Evolutionary conservation across 2,329 filamentous ascomycete species (phyloP).

Genomic region (Dothiorella sarmentorum): DNA sequence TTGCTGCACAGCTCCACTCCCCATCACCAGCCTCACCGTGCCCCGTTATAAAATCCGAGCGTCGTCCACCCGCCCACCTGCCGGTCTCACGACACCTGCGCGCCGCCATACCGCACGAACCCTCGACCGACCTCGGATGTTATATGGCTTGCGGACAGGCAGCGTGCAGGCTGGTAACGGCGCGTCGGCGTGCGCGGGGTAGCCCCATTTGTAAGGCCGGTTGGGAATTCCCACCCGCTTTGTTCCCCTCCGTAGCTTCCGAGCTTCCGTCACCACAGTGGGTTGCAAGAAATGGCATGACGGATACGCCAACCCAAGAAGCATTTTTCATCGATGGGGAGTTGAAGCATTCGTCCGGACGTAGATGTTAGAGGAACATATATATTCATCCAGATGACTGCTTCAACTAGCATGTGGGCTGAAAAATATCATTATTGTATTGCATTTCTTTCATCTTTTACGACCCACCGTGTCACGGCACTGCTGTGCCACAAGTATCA

Average conservation of each 20-base stretch:
- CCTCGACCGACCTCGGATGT: not conserved
- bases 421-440: too few relatives aligned
- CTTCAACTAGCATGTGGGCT: too few relatives aligned
- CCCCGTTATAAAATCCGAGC: not conserved
- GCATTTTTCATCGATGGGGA: too few relatives aligned
- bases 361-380: too few relatives aligned
- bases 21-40: slow-evolving; percentile 5
- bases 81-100: not conserved
- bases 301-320: too few relatives aligned
- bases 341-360: too few relatives aligned
- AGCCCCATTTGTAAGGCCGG: not conserved
- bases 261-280: too few relatives aligned
- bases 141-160: not conserved
- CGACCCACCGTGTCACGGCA: not conserved
- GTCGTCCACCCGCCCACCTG: not conserved
- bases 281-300: too few relatives aligned
- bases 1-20: slow-evolving; percentile 13
- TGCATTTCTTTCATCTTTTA: too few relatives aligned
- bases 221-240: not conserved
- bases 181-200: not conserved
- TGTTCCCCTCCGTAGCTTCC: not conserved
- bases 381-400: too few relatives aligned
- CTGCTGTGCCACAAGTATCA: slow-evolving; percentile 5
- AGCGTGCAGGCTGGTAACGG: not conserved
- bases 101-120: not conserved